A percentile compares a stretch with the other conserved stretches of the same genome.
phyloP scores from a whole-genome alignment of 805 yeast species.

The Metschnikowia chrysomelidarum region DNA sequence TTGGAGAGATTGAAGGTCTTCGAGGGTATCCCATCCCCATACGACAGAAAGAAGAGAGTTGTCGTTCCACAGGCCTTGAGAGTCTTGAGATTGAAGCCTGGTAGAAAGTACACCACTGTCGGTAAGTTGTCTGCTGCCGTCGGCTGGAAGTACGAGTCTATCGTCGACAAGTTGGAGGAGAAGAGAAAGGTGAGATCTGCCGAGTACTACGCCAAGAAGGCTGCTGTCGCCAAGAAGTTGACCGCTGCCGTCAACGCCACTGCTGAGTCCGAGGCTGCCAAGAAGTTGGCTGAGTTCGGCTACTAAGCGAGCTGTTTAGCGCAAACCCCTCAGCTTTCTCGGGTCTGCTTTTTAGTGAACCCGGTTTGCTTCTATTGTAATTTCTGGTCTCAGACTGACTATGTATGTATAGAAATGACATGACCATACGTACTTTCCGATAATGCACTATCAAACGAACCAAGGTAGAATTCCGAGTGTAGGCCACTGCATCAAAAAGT shows the following conservation, averaged over 20 bases:
- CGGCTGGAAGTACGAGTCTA: constrained; percentile 99
- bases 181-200: constrained; percentile 99
- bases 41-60: constrained; percentile 99
- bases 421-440: constrained; percentile 17
- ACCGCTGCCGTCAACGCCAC: constrained; percentile 81
- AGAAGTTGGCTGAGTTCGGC: constrained; percentile 95
- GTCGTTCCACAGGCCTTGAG: constrained; percentile 99
- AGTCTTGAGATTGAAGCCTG: constrained; percentile 98
- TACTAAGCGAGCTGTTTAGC: constrained; percentile 57
- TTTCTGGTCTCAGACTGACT: constrained; percentile 7
- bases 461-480: no score
- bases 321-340: no score
- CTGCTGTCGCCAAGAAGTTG: constrained; percentile 91
- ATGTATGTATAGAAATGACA: constrained; percentile 17
- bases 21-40: constrained; percentile 99
- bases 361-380: no score
- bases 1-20: constrained; percentile 98
- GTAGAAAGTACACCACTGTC: constrained; percentile 99
- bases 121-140: constrained; percentile 95
- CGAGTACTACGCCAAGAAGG: constrained; percentile 99
- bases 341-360: no score
- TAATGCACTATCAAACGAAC: constrained; percentile 17
- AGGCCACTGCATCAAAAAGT: no score
- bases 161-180: constrained; percentile 96
- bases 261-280: constrained; percentile 87